Evolutionary conservation across 805 yeast genomes (phyloP), one percentile per base, ranked within the genome.

Genomic region (Nakazawaea ambrosiae): DNA sequence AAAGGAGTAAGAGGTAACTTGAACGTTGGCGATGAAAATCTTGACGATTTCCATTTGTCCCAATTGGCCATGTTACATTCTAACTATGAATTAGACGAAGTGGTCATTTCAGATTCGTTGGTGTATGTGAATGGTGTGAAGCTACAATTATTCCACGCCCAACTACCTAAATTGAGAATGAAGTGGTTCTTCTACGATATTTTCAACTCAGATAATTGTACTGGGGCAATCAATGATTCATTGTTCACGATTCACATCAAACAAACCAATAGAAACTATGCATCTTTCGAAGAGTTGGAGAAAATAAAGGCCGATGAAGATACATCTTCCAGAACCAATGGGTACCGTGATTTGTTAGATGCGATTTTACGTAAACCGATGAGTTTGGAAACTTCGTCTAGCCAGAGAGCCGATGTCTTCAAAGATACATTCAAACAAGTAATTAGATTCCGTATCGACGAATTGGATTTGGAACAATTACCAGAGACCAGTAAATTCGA

Each of bases 231-330:
- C 11, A 81, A 82, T 49, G 81, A 81, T 37, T 75, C 92, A 1
- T 63, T 84, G 55, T 82, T 83, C 58, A 81, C 88, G 1, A 68
- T 84, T 17, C 92, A 83, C 48, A 81, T 81, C 51, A 73, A 83
- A 47, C 90, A 82, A 50, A 69, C 71, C 39, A 27, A 34, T 16
- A 39, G 31, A 19, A 39, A 39, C 22, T 57, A 68, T 42, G 72
- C 75, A 0, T 67, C 66, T 44, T 63, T 69, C 23, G 57, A 54
- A 22, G 59, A 49, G 1, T 45, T 58, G 36, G 62, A 53, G 27
- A 65, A 64, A 45, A 46, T 66, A 17, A 68, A 65, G 15, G 12
- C 7, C 7, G 28, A 8, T 7, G 37, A 67, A 67, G 24, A 10
- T 22, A 8, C 24, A 45, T 57, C 16, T 14, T 7, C 15, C 15